phyloP scores from a whole-genome alignment of 1,139 yeast genomes.

The Kodamaea ohmeri region DNA sequence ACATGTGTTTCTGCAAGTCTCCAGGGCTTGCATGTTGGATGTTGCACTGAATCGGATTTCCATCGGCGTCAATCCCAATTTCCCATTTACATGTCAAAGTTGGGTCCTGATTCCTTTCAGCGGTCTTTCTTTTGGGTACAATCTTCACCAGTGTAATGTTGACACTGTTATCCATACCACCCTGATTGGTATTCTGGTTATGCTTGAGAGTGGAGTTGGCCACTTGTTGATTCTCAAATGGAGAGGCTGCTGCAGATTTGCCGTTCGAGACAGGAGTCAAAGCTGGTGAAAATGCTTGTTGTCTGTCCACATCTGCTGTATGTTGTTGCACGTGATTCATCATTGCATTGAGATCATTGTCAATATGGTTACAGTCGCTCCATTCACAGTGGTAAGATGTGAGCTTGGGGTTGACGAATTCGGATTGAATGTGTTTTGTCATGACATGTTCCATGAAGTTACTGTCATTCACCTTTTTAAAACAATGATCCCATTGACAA shows the following conservation, averaged over 20 bases:
- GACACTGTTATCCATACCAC: constrained; percentile 8
- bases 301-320: constrained; percentile 54
- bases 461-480: constrained; percentile 37
- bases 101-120: constrained; percentile 19
- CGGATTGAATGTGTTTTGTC: constrained; percentile 48
- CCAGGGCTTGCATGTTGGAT: constrained; percentile 48
- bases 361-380: constrained; percentile 61
- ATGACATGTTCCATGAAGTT: constrained; percentile 57
- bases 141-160: constrained; percentile 39
- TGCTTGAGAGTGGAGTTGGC: neutral
- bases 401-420: constrained; percentile 12
- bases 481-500: constrained; percentile 62
- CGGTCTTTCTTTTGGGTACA: constrained; percentile 24
- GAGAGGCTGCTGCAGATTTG: constrained; percentile 16
- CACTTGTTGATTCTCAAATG: constrained; percentile 9
- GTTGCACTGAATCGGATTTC: constrained; percentile 47
- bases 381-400: constrained; percentile 60
- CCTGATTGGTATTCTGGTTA: neutral
- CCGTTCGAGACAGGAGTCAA: constrained; percentile 20
- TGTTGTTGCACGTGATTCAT: constrained; percentile 59
- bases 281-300: constrained; percentile 4
- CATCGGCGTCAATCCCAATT: constrained; percentile 27
- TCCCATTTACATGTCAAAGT: constrained; percentile 49
- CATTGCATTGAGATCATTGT: constrained; percentile 50
- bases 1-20: constrained; percentile 68